phyloP scores from a whole-genome alignment of 768 basidiomycete genomes.

The Kwoniella botswanensis region DNA sequence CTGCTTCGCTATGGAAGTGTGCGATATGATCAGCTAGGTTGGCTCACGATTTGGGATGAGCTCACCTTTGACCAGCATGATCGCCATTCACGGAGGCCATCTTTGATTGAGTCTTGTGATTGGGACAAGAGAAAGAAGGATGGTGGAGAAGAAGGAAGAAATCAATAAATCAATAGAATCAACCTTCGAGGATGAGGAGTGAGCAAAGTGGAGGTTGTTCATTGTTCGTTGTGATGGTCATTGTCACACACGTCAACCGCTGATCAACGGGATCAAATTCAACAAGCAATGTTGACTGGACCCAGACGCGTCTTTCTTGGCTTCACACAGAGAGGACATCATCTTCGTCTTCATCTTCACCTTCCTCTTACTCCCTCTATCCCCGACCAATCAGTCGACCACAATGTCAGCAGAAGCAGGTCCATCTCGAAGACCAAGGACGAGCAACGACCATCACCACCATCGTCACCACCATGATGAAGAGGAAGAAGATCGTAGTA shows the following conservation, averaged over 20 bases:
- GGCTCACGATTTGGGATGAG: slow-evolving; percentile 3
- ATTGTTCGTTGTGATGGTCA: background rate
- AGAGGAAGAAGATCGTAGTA: background rate
- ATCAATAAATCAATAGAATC: background rate
- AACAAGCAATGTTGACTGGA: background rate
- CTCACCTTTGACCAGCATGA: slow-evolving; percentile 21
- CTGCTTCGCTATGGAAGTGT: slow-evolving; percentile 4
- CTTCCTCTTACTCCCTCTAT: background rate
- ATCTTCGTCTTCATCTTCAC: background rate
- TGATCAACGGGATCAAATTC: slow-evolving; percentile 14
- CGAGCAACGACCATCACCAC: background rate
- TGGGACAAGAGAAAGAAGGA: background rate
- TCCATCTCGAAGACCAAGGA: slow-evolving; percentile 11
- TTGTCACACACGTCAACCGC: slow-evolving; percentile 2
- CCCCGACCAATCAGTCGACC: background rate
- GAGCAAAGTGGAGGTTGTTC: slow-evolving; percentile 21
- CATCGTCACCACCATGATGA: background rate
- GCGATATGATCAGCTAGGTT: background rate
- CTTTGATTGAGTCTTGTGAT: background rate
- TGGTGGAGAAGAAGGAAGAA: slow-evolving; percentile 5
- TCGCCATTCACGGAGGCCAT: slow-evolving; percentile 18
- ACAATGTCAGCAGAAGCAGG: slow-evolving; percentile 19
- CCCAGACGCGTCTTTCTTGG: background rate
- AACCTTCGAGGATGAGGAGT: background rate
- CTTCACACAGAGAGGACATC: background rate